A percentile compares a stretch with the other conserved stretches of the same genome.
Evolutionary conservation across 768 basidiomycete species (phyloP).

Genomic region (Rhodotorula paludigena): DNA sequence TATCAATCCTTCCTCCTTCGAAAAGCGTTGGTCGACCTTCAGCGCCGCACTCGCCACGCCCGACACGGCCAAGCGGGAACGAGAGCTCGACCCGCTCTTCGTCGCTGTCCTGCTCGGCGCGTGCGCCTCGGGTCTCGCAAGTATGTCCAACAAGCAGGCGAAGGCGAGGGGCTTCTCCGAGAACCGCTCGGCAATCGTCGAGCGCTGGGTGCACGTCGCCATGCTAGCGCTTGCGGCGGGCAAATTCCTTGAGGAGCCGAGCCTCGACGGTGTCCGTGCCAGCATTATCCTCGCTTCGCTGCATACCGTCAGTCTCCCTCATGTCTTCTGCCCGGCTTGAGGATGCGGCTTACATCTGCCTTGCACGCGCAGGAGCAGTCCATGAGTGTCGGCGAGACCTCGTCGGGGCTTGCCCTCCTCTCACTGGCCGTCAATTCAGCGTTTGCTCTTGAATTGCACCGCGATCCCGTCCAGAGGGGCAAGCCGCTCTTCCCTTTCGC

Average conservation of each 20-base stretch:
- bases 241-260: conserved; percentile 22
- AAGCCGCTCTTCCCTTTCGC: neutral
- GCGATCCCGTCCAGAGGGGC: conserved; percentile 20
- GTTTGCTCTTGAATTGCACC: conserved; percentile 24
- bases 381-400: conserved; percentile 7
- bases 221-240: neutral
- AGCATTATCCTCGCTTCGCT: conserved; percentile 2
- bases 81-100: conserved; percentile 9
- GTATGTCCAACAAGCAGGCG: conserved; percentile 16
- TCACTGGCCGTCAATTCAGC: conserved; percentile 19
- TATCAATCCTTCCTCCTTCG: neutral
- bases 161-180: neutral
- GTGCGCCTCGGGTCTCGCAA: conserved; percentile 16
- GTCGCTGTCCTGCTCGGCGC: conserved; percentile 6
- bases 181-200: conserved; percentile 4
- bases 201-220: conserved; percentile 5
- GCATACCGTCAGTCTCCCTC: conserved; percentile 7
- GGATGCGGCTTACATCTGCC: neutral
- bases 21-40: neutral
- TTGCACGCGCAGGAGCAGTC: neutral
- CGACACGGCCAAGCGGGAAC: neutral
- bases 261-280: conserved; percentile 4
- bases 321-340: neutral
- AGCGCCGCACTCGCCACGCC: neutral
- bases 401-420: conserved; percentile 19